Conservation (phyloP, 352 stramenopile species). For the Pythium rishiriense region DNA sequence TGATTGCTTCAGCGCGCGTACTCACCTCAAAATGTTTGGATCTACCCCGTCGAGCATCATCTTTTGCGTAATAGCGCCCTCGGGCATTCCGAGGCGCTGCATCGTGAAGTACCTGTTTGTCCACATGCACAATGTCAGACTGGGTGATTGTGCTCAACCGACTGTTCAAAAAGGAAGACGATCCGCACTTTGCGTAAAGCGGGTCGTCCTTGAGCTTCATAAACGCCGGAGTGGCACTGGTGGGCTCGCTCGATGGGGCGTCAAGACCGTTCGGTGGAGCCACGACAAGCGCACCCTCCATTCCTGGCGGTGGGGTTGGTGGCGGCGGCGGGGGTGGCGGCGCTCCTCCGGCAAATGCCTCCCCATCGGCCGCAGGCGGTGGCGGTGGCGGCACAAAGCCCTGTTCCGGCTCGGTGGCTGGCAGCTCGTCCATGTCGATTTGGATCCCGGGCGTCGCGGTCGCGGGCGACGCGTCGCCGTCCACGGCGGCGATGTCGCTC, state of each 20-base stretch:
- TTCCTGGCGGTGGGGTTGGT: slow-evolving; percentile 30
- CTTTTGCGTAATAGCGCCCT: slow-evolving; percentile 77
- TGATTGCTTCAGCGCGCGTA: background rate
- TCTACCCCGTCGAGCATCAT: slow-evolving; percentile 80
- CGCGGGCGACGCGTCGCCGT: slow-evolving; percentile 29
- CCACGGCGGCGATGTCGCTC: slow-evolving; percentile 48
- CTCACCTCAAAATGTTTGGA: slow-evolving; percentile 49
- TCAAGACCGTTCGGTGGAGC: slow-evolving; percentile 29
- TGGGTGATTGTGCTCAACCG: background rate
- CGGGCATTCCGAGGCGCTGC: slow-evolving; percentile 67
- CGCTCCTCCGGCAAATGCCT: slow-evolving; percentile 21
- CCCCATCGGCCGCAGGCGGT: slow-evolving; percentile 25
- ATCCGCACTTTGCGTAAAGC: slow-evolving; percentile 63
- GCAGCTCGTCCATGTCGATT: slow-evolving; percentile 70
- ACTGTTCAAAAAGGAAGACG: background rate
- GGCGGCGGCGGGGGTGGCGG: slow-evolving; percentile 37
- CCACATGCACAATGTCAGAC: background rate
- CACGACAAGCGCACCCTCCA: slow-evolving; percentile 34
- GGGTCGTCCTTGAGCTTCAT: slow-evolving; percentile 87
- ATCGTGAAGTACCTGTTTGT: slow-evolving; percentile 76
- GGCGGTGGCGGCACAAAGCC: slow-evolving; percentile 31
- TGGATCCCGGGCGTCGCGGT: slow-evolving; percentile 37
- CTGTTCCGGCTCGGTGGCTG: slow-evolving; percentile 36
- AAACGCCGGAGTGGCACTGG: slow-evolving; percentile 34
- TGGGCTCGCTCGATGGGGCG: slow-evolving; percentile 29